Evolutionary conservation across 331 rosid genomes (phyloP).

Genomic region (Stylosanthes scabra): DNA sequence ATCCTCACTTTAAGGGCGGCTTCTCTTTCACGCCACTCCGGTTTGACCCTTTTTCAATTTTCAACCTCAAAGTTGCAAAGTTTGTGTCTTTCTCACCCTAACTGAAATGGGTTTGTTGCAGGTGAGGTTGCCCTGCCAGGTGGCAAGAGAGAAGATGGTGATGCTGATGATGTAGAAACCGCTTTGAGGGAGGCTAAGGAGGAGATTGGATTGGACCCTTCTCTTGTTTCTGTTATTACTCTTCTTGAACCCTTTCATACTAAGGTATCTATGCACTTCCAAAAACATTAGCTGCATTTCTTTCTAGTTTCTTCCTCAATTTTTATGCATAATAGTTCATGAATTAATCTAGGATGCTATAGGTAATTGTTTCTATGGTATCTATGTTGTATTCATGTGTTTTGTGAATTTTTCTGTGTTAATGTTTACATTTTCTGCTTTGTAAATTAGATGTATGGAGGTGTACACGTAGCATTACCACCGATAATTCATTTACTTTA

Average conservation of each 20-base stretch:
- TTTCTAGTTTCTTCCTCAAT: neutral
- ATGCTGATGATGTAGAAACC: conserved; percentile 69
- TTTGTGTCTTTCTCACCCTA: conserved; percentile 8
- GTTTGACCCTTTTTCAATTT: conserved; percentile 14
- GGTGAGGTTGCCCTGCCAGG: conserved; percentile 96
- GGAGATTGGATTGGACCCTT: conserved; percentile 87
- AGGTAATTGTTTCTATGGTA: too few relatives aligned
- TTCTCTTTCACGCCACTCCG: conserved; percentile 65
- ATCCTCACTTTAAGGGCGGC: conserved; percentile 81
- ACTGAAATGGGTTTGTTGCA: conserved; percentile 40
- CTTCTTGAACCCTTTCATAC: conserved; percentile 62
- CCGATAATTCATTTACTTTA: too few relatives aligned
- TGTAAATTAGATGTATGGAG: too few relatives aligned
- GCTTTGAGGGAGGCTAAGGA: conserved; percentile 92
- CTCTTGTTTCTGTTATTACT: conserved; percentile 63
- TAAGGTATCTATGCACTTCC: conserved; percentile 50
- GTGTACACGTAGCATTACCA: too few relatives aligned
- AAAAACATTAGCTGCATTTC: neutral
- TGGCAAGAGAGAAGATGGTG: conserved; percentile 79
- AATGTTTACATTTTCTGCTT: too few relatives aligned
- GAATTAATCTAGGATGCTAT: too few relatives aligned
- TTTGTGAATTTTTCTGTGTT: too few relatives aligned
- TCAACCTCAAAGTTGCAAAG: neutral
- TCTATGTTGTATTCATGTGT: too few relatives aligned
- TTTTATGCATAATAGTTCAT: neutral